Evolutionary conservation across 441 rosid genomes (phyloP), one percentile per base, ranked within the genome.

Genomic region (Aleurites moluccanus): DNA sequence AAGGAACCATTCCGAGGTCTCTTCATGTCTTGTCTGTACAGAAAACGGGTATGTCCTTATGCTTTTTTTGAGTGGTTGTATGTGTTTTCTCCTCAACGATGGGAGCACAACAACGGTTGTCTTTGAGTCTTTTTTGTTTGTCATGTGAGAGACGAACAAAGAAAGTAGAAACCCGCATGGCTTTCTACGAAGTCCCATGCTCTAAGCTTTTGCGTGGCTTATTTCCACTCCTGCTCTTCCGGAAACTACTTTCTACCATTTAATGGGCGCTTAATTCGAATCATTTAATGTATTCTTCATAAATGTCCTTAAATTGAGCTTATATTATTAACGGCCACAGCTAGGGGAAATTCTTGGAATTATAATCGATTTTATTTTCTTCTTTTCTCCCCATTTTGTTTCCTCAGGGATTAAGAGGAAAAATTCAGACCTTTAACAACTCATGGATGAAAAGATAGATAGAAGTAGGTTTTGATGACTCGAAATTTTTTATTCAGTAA

Each of bases 21-120:
- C 85, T 79, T 89, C 92, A 86, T 82, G 65, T 80, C 80, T 82
- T 67, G 65, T 63, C 38, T 73, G 67, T 56, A 15, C 74, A 75
- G 20, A 44, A 40, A 60, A 60, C 23, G 27, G 27, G 47, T 38
- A 50, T 15, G 6, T 35, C 11, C 10, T 4, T 75, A 18, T n/a
- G 0, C n/a, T 2, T 13, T 21, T 30, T 10, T 38, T 62, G 63
- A 44, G 21, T 50, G 70, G 47, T 49, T 15, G 55, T 55, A 0
- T 59, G 10, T 50, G 56, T 35, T 52, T 75, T 45, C 62, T 75
- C 55, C 62, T 66, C 44, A 42, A 10, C 56, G 64, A n/a, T 61
- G 60, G 70, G 75, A 70, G 38, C 50, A 2, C 28, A 18, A 75
- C 40, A 49, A 64, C 13, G 44, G 77, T 10, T 50, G 33, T 27